Conservation (phyloP, 257 asterid genomes). For the Catharanthus roseus region DNA sequence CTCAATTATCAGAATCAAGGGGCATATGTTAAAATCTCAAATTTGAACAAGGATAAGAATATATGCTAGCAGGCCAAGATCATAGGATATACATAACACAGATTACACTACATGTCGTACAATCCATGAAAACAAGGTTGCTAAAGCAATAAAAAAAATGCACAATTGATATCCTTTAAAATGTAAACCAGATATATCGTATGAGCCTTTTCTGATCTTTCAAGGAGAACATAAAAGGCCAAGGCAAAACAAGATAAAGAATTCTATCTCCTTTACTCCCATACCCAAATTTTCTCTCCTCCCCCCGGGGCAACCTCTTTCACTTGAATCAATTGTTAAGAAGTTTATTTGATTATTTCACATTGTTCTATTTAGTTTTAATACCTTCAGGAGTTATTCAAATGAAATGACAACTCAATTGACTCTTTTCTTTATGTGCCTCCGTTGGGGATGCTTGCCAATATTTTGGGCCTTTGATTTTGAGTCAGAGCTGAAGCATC, state of each 20-base stretch:
- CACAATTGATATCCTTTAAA: background rate
- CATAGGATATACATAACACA: background rate
- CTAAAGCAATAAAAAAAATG: background rate
- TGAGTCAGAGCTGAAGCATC: background rate
- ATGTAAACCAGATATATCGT: background rate
- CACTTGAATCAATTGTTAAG: background rate
- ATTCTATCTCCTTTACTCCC: background rate
- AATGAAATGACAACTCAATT: background rate
- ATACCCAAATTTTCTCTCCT: too few species aligned
- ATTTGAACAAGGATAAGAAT: too few species aligned
- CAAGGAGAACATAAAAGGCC: background rate
- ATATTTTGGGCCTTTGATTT: background rate
- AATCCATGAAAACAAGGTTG: background rate
- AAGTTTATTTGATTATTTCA: background rate
- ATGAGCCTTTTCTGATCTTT: background rate
- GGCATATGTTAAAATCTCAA: too few species aligned
- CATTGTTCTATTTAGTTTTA: background rate
- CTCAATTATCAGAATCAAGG: too few species aligned
- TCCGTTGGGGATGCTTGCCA: background rate
- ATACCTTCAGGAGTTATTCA: background rate
- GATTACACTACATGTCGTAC: background rate
- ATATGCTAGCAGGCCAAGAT: background rate
- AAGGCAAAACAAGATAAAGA: background rate
- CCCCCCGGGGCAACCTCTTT: too few species aligned
- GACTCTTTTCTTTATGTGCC: background rate